Evolutionary conservation across 257 asterid genomes (phyloP).

Genomic region (Plantago major): DNA sequence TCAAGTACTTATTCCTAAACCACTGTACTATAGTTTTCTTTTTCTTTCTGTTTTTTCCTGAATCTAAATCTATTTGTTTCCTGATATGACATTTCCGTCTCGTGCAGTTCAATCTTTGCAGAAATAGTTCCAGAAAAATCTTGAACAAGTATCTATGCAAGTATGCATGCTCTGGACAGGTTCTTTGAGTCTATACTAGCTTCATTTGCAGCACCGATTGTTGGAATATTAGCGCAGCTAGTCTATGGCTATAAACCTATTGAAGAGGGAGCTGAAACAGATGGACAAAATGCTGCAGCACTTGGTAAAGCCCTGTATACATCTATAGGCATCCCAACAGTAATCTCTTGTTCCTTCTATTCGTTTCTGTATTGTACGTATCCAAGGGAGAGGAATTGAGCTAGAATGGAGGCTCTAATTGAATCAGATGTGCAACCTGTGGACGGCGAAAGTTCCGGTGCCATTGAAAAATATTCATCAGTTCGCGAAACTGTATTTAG

Average conservation of each 20-base stretch:
- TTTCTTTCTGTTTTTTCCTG: not conserved
- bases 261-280: constrained; percentile 46
- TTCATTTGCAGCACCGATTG: constrained; percentile 86
- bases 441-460: constrained; percentile 25
- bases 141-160: constrained; percentile 72
- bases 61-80: too few relatives aligned
- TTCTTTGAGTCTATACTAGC: constrained; percentile 72
- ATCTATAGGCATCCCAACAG: constrained; percentile 72
- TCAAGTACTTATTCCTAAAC: constrained; percentile 52
- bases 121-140: constrained; percentile 70
- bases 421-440: constrained; percentile 50
- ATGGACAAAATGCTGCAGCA: constrained; percentile 71
- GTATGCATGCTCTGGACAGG: constrained; percentile 66
- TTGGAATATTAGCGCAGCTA: constrained; percentile 63
- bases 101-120: too few relatives aligned
- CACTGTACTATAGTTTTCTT: too few relatives aligned
- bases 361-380: constrained; percentile 72
- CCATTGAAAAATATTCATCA: constrained; percentile 25
- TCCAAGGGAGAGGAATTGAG: constrained; percentile 71
- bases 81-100: too few relatives aligned
- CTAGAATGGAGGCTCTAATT: constrained; percentile 59
- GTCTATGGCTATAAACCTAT: constrained; percentile 62
- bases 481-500: too few relatives aligned
- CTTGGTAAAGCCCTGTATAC: constrained; percentile 85
- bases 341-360: constrained; percentile 58